Percentiles rank a stretch among this genome's conserved stretches.
Evolutionary conservation across 306 rosid genomes (phyloP).

Genomic region (Echinosophora koreensis): DNA sequence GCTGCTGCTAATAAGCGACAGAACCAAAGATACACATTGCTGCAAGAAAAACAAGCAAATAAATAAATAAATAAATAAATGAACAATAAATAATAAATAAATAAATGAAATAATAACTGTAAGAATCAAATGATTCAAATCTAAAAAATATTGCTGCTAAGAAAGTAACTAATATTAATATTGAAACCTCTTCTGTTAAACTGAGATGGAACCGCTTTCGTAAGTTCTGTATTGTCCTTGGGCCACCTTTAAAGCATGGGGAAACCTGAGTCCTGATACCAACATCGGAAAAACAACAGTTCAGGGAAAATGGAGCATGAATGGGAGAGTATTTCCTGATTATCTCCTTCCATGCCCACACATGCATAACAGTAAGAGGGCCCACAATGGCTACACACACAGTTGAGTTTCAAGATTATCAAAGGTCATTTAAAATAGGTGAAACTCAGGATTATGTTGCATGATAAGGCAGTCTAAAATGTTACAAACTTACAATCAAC

Average conservation of each 20-base stretch:
- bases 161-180: slow-evolving; percentile 30
- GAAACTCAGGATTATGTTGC: not conserved
- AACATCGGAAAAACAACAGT: slow-evolving; percentile 44
- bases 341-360: slow-evolving; percentile 32
- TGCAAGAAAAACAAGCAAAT: slow-evolving; percentile 46
- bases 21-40: slow-evolving; percentile 98
- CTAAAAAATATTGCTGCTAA: not conserved
- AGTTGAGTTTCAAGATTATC: slow-evolving; percentile 16
- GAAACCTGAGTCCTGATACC: slow-evolving; percentile 85
- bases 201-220: slow-evolving; percentile 92
- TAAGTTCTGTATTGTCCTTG: slow-evolving; percentile 90
- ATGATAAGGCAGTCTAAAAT: slow-evolving; percentile 25
- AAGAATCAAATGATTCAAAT: slow-evolving; percentile 31
- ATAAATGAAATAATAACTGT: no score
- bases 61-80: no score
- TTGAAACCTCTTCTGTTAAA: slow-evolving; percentile 92
- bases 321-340: slow-evolving; percentile 31
- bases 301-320: slow-evolving; percentile 39
- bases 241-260: slow-evolving; percentile 98
- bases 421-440: not conserved
- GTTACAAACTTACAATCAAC: slow-evolving; percentile 32
- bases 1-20: slow-evolving; percentile 94
- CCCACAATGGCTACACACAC: slow-evolving; percentile 21
- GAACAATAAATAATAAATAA: no score
- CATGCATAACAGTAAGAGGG: slow-evolving; percentile 3